phyloP scores from a whole-genome alignment of 139 green algal species.

The Chlamydomonas incerta region DNA sequence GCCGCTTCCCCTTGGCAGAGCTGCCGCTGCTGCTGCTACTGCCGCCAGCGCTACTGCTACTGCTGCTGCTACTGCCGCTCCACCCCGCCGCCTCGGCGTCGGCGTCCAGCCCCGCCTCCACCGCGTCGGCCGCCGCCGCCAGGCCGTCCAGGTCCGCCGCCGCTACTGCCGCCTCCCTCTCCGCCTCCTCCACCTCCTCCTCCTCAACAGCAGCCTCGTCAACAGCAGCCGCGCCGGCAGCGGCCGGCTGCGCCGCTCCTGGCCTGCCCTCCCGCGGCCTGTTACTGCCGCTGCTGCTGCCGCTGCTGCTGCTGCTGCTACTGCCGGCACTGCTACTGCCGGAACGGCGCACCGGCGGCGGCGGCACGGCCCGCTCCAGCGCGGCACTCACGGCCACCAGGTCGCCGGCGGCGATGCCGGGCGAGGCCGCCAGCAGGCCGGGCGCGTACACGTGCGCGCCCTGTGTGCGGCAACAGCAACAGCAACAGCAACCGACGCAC shows the following conservation, averaged over 20 bases:
- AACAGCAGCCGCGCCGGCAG: too few relatives aligned
- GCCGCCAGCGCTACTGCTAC: background rate
- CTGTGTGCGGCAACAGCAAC: too few relatives aligned
- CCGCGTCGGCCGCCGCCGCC: background rate
- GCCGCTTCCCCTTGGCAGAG: background rate
- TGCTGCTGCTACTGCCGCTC: background rate
- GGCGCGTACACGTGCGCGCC: slow-evolving; percentile 79
- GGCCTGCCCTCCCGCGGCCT: background rate
- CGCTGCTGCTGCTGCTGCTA: background rate
- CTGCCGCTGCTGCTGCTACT: background rate
- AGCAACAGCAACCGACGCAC: too few relatives aligned
- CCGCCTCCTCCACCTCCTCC: too few relatives aligned
- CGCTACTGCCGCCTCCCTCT: too few relatives aligned
- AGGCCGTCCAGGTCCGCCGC: background rate
- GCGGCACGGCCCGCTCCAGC: slow-evolving; percentile 57
- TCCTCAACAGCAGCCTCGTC: too few relatives aligned
- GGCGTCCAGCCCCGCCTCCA: background rate
- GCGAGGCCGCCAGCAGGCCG: slow-evolving; percentile 64
- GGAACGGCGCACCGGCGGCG: too few relatives aligned
- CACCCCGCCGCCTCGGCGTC: background rate
- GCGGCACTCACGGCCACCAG: slow-evolving; percentile 72
- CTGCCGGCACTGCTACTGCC: background rate
- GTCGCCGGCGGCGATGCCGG: slow-evolving; percentile 70
- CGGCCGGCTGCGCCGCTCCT: too few relatives aligned
- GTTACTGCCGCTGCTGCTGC: background rate